Evolutionary conservation across 2,329 filamentous ascomycete species (phyloP), one percentile per base, ranked within the genome.

Genomic region (Aquanectria penicillioides): DNA sequence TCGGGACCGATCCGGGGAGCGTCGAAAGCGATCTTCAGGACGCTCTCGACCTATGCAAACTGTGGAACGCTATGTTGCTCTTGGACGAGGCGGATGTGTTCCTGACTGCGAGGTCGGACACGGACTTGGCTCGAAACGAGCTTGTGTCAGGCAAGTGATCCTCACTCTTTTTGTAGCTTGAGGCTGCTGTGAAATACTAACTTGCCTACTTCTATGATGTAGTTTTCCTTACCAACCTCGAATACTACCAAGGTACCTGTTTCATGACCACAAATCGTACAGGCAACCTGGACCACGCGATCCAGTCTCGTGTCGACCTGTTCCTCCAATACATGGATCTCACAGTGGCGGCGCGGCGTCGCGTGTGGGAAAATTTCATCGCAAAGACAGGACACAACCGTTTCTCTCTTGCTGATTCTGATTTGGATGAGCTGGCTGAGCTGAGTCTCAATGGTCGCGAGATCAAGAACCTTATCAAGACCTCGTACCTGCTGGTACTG

Each of bases 211-310:
- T 40, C 12, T 20, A 11, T 17, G 28, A 7, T n/a, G 3, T n/a
- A 74, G 75, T 79, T 2, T 79, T 80, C 47, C 68, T 80, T 3
- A 69, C 75, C 0, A 68, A 73, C 0, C 63, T 80, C 1, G 77
- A 80, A 48, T 79, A 78, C 62, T 80, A 77, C 49, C 56, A 62
- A 3, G 78, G 78, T 0, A 75, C 80, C 29, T 63, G 79, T 1
- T 78, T 77, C 65, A 69, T 82, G 9, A 81, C 79, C 0, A 81
- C 79, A 5, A 82, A 81, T 63, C 74, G 78, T 4, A 75, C 80
- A 2, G 76, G 76, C 1, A 65, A 66, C 5, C 71, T 82, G 13
- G 79, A 81, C 55, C 76, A 78, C 34, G 79, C 17, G 0, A 78
- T 79, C 61, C 68, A 68, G 29, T 80, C 77, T 0, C 69, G 78